Evolutionary conservation across 805 yeast genomes (phyloP), one percentile per base, ranked within the genome.

Genomic region (Torulaspora maleeae): DNA sequence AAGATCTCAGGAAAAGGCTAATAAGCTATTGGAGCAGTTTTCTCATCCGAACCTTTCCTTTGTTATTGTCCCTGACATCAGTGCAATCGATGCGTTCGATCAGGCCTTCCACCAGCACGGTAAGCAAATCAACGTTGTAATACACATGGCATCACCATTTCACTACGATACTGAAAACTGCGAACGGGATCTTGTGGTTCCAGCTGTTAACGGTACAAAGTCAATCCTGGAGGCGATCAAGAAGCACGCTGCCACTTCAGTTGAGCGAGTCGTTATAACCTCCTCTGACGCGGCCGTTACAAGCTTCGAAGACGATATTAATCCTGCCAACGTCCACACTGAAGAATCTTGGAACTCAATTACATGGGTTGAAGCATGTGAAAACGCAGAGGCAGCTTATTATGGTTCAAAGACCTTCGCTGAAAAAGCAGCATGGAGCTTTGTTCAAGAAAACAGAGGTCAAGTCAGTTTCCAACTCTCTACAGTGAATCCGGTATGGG

Each of bases 131-230:
- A 64, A 64, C 13, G 62, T 56, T 48, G 72, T 78, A 3, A 52
- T 77, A 13, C 82, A 77, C 59, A 70, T 77, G 1, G 78, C 79
- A 5, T 72, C 77, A 25, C 80, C 82, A 19, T 72, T 74, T 52
- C 49, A 59, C 0, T 66, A 58, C 38, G 68, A 68, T 6, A 38
- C 56, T 3, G 43, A 44, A 5, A 66, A 69, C 3, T 72, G 73
- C 42, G 79, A 79, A 52, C 66, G 68, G 24, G 81, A 72, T 32
- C 69, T 76, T 54, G 60, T 79, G 27, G 59, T 66, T 15, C 85
- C 86, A 10, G 84, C 86, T 2, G 70, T 77, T 9, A 58, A 70
- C 38, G 85, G 85, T 41, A 77, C 83, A 8, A 62, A 61, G 36
- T 73, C 74, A 51, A 68, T 78, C 44, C 63, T 80, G 55, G 58